Evolutionary conservation across 2,329 filamentous ascomycete species (phyloP), one percentile per base, ranked within the genome.

Genomic region (Scedosporium minutisporum): DNA sequence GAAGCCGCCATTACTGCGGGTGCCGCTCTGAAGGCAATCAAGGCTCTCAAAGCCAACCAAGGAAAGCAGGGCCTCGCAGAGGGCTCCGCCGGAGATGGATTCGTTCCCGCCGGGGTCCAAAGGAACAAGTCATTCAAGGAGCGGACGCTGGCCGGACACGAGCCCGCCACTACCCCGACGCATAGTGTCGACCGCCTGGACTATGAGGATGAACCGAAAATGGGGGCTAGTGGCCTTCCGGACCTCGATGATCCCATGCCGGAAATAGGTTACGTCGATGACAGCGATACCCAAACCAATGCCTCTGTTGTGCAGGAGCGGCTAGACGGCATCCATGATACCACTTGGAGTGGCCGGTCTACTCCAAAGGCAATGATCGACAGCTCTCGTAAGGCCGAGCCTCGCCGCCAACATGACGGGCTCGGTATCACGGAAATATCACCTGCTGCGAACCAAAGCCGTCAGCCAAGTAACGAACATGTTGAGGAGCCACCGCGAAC

Each of bases 221-320:
- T 96, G 79, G 82, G 82, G 48, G 84, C 88, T 53, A 91, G 82
- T 71, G 88, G 87, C 57, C 72, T 93, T 64, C 91, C 91, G 3
- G 82, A 87, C 66, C 75, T 83, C 42, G 76, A 87, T 63, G 80
- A 93, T 67, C 88, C 89, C 4, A 84, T 93, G 78, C 90, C 89
- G 0, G 91, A 93, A 70, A 86, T 90, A 69, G 91, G 88, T 3
- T 88, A 90, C 66, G 68, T 76, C 1, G 78, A 82, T 10, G 82
- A 85, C 44, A 57, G 63, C 21, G 91, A 96, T 65, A 82, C 91
- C 16, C 87, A 85, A 57, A 96, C 92, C 18, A 96, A 96, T 70
- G 91, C 91, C 2, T 96, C 93, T 0, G 81, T 93, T 59, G 86
- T 96, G 48, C 84, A 92, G 66, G 91, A 89, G 18, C 87, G 87